Evolutionary conservation across 805 yeast species (phyloP), one percentile per base, ranked within the genome.

Genomic region (Kodamaea sagamina): DNA sequence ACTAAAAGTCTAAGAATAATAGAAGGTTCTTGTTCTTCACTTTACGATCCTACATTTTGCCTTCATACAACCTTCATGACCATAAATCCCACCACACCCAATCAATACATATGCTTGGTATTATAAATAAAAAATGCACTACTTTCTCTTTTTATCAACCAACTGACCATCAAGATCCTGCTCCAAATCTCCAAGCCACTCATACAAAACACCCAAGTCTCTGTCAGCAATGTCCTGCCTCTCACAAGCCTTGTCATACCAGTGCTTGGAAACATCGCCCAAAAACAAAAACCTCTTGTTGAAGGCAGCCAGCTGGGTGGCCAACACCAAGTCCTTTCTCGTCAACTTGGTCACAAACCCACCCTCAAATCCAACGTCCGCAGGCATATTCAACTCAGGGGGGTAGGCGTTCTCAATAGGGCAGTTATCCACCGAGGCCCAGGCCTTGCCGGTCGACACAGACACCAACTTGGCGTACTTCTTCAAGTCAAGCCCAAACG

Each of bases 371-470:
- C 66, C 71, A 5, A 58, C 62, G 31, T 74, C 75, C 9, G 75
- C 66, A 3, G 81, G 81, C 41, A 77, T 47, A 32, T 54, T 48
- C 39, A 49, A 48, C 39, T 65, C 73, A 24, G 61, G 62, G 1
- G 73, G 67, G 47, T 69, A 68, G 6, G 71, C 72, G 6, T 75
- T 77, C 1, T 74, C 71, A 31, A 77, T 77, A 1, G 81, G 81
- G 53, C 77, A 74, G 56, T 77, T 77, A 53, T 74, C 78, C 22
- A 71, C 77, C 3, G 77, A 63, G 10, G 80, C 77, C 82, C 82
- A 77, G 3, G 75, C 62, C 51, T 75, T 69, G 12, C 81, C 82
- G 5, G 80, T 71, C 9, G 79, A 74, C 3, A 73, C 76, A 24
- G 78, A 60, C 12, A 77, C 77, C 43, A 77, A 63, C 38, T 74